Base-by-base conservation (phyloP, 2,329 filamentous ascomycete species). In the Scedosporium dehoogii region DNA sequence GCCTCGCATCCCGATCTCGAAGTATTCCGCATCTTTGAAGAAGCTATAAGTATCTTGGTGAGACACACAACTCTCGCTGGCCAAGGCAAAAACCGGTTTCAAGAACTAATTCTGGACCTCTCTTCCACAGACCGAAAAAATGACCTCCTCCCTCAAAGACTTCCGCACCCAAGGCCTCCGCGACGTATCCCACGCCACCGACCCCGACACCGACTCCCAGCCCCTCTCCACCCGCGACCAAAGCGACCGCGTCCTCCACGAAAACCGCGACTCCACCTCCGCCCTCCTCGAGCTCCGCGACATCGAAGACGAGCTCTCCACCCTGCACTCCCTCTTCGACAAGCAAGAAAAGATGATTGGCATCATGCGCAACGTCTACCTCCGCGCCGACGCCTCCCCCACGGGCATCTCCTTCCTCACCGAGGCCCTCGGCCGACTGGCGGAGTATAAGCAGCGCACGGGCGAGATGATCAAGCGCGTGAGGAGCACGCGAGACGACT, bases 11-110 rank as follows among this genome's bases (percentile, higher is more conserved):
- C 81, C 0, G 83, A 87, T 57, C 73, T 88, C 0, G 83, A 88
- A 63, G 77, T 87, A 0, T 85, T 87, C 63, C 79, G 84, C 1
- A 84, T 88, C 1, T 87, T 88, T 57, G 84, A 87, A 66, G 85
- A 88, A 64, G 85, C 84, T 4, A 84, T 88, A 38, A 85, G 84
- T 12, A 81, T 86, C 23, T 68, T 87, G 65, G 84, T 86, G 69
- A 56, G 74, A 63, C 0, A 7, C 16, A 9, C 6, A 2, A 9
- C 2, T 4, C 4, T 9, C 21, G 33, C 23, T 51, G 0, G 14
- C 1, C 56, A 61, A 64, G 23, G 14, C 29, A 38, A 38, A 12
- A 38, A 12, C 3, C 3, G 21, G 23, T 3, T 14, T 46, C 42
- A 25, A 1, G 5, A n/a, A 9, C 38, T 51, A 56, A 56, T 25